phyloP scores from a whole-genome alignment of 345 rosid genomes.

The Adansonia digitata region DNA sequence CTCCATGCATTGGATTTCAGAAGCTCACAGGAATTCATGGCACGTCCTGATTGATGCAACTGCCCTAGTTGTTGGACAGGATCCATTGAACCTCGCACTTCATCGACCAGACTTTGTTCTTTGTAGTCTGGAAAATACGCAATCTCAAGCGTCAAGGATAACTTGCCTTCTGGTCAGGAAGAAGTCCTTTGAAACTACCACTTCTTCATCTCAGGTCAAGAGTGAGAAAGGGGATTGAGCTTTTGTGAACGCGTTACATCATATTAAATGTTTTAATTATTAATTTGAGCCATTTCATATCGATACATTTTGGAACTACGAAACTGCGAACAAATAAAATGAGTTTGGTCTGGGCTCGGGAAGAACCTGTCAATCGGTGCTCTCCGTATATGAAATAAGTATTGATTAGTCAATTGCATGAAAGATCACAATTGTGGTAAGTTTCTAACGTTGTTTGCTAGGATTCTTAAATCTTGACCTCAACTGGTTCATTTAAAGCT shows the following conservation, averaged over 20 bases:
- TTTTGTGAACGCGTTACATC: no score
- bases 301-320: constrained; percentile 1
- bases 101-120: constrained; percentile 40
- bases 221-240: neutral
- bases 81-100: constrained; percentile 41
- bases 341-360: neutral
- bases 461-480: neutral
- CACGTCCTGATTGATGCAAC: constrained; percentile 57
- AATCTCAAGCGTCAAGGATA: constrained; percentile 32
- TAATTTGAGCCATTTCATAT: no score
- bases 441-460: neutral
- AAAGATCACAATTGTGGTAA: neutral
- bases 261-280: no score
- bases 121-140: constrained; percentile 31
- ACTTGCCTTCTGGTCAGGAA: constrained; percentile 41
- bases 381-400: neutral
- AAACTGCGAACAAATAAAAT: constrained; percentile 1
- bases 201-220: constrained; percentile 7
- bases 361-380: neutral
- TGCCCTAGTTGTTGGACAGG: constrained; percentile 28
- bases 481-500: neutral
- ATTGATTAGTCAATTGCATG: neutral
- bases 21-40: constrained; percentile 67
- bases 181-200: constrained; percentile 34
- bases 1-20: constrained; percentile 72